Evolutionary conservation across 768 basidiomycete species (phyloP), one percentile per base, ranked within the genome.

Genomic region (Lactarius pseudohatsudake): DNA sequence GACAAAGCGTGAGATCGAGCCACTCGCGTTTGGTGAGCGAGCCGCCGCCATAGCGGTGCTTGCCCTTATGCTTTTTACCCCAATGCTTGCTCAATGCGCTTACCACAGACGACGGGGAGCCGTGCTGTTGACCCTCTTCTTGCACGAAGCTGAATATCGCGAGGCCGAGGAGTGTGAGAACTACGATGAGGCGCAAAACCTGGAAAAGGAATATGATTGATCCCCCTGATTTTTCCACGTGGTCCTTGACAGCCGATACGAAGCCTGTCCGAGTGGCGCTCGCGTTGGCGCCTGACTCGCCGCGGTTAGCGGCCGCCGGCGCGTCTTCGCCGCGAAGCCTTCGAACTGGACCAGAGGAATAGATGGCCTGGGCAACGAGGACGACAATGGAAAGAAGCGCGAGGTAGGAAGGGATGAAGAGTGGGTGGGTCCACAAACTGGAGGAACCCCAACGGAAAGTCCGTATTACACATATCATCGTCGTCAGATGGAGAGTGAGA

Each of bases 131-230:
- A 11, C 4, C 73, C 57, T 79, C 73, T 43, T 78, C 74, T 20
- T 76, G 60, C 28, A 80, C 67, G 45, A 83, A 71, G 28, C 81
- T 78, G 2, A 80, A 79, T 59, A 84, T 74, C 9, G 83, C 84
- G 18, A 88, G 72, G 5, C 75, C 81, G 28, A 88, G 76, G n/a
- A 88, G 78, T 3, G 77, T 74, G 32, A 81, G 74, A 58, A 81
- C 79, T 34, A 79, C 79, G 3, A 82, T 61, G 5, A 85, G 74
- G 28, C 87, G 79, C 1, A 77, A 69, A 38, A 84, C 60, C 68
- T 82, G 83, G 74, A 80, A 81, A 16, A 72, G 72, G 73, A 84
- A 86, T 30, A 84, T 81, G 16, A 75, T 73, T 5, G 72, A 67
- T 11, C 86, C 86, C 5, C 85, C 83, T 61, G 82, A 80, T 15